Conservation (phyloP, 164 flowering plant genomes). For the Vitis amurensis region DNA sequence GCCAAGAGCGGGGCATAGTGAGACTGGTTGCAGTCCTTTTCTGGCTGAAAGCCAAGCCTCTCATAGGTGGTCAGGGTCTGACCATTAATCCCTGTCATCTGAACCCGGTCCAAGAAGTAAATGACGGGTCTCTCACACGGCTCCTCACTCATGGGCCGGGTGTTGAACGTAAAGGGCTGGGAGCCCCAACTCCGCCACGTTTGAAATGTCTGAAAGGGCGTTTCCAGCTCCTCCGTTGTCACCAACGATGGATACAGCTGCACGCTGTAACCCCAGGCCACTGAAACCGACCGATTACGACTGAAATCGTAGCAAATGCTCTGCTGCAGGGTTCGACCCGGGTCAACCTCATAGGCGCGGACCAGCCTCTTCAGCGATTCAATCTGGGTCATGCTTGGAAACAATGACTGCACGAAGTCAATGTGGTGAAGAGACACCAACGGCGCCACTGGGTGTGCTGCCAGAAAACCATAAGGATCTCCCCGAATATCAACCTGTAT, state of each 20-base stretch:
- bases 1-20: constrained; percentile 23
- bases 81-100: constrained; percentile 3
- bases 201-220: constrained; percentile 56
- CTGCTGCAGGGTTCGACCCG: constrained; percentile 65
- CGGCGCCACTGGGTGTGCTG: constrained; percentile 88
- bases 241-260: constrained; percentile 55
- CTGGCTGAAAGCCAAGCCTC: constrained; percentile 9
- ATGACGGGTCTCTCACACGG: constrained; percentile 42
- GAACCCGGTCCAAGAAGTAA: constrained; percentile 40
- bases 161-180: constrained; percentile 65
- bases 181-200: constrained; percentile 59
- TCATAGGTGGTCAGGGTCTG: constrained; percentile 30
- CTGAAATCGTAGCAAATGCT: constrained; percentile 58
- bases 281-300: constrained; percentile 65
- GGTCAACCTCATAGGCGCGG: constrained; percentile 50
- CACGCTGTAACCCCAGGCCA: constrained; percentile 81
- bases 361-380: constrained; percentile 43
- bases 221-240: constrained; percentile 48
- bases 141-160: constrained; percentile 40
- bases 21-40: constrained; percentile 15
- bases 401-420: constrained; percentile 58
- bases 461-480: constrained; percentile 52
- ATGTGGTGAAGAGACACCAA: constrained; percentile 86
- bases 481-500: constrained; percentile 56
- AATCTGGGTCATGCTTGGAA: constrained; percentile 38